Evolutionary conservation across 2,329 filamentous ascomycete genomes (phyloP).

Genomic region (Trichoderma guizhouense): DNA sequence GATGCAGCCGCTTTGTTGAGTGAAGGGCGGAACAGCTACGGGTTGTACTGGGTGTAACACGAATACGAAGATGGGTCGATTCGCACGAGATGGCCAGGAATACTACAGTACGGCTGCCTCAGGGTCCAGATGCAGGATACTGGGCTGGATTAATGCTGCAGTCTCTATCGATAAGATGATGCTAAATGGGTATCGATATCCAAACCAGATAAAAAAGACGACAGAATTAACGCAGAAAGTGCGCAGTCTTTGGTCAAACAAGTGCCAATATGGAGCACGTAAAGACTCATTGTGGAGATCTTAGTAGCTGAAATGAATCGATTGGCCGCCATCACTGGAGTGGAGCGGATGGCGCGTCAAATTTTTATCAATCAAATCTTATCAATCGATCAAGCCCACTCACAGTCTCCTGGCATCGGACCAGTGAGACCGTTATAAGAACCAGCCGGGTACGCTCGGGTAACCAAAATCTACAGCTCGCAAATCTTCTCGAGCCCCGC

Average conservation of each 20-base stretch:
- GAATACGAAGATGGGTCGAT: conserved; percentile 1
- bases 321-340: not conserved
- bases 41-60: not conserved
- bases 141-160: not conserved
- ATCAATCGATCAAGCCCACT: conserved; percentile 45
- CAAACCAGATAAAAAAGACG: not conserved
- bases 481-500: conserved; percentile 3
- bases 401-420: conserved; percentile 35
- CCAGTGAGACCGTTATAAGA: conserved; percentile 24
- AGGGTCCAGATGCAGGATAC: not conserved
- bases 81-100: not conserved
- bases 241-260: not conserved
- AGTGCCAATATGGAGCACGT: not conserved
- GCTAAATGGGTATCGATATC: not conserved
- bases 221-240: conserved; percentile 1
- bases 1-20: not conserved
- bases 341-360: conserved; percentile 16
- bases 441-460: conserved; percentile 25
- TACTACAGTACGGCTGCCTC: not conserved
- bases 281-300: not conserved
- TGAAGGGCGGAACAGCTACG: not conserved
- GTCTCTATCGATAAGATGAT: not conserved
- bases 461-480: conserved; percentile 26
- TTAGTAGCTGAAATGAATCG: not conserved
- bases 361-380: conserved; percentile 48